Evolutionary conservation across 257 asterid genomes (phyloP).

Genomic region (Solanum raphanifolium): DNA sequence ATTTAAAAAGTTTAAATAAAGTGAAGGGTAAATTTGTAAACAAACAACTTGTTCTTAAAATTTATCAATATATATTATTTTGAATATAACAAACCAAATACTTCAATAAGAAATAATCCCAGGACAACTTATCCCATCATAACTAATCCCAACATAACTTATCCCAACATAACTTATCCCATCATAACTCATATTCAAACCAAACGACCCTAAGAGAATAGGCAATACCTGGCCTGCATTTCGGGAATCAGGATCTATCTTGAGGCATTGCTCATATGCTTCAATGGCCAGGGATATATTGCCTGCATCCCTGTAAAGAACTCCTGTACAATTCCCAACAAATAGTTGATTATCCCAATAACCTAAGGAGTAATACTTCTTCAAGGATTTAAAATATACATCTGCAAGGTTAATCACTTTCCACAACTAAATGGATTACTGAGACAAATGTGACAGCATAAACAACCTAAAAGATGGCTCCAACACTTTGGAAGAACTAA

Average conservation of each 20-base stretch:
- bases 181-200: too few relatives aligned
- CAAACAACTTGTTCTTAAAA: too few relatives aligned
- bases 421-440: neutral
- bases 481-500: neutral
- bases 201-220: too few relatives aligned
- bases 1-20: too few relatives aligned
- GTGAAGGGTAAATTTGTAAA: too few relatives aligned
- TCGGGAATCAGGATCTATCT: constrained; percentile 97
- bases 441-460: neutral
- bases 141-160: too few relatives aligned
- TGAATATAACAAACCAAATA: too few relatives aligned
- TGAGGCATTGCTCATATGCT: constrained; percentile 98
- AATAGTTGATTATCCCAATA: neutral
- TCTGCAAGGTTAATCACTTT: neutral
- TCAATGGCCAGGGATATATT: constrained; percentile 90
- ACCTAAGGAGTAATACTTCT: neutral
- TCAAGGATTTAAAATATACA: neutral
- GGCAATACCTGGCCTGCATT: constrained; percentile 95
- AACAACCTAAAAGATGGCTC: neutral
- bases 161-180: too few relatives aligned
- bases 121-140: too few relatives aligned
- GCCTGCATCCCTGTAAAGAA: constrained; percentile 98
- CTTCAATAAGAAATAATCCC: too few relatives aligned
- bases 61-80: too few relatives aligned
- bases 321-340: constrained; percentile 41